These are phyloP conservation scores for Aspergillus floridensis DNA, from an alignment of 2,329 filamentous ascomycete species.

Conservation along the genomic window DNA sequence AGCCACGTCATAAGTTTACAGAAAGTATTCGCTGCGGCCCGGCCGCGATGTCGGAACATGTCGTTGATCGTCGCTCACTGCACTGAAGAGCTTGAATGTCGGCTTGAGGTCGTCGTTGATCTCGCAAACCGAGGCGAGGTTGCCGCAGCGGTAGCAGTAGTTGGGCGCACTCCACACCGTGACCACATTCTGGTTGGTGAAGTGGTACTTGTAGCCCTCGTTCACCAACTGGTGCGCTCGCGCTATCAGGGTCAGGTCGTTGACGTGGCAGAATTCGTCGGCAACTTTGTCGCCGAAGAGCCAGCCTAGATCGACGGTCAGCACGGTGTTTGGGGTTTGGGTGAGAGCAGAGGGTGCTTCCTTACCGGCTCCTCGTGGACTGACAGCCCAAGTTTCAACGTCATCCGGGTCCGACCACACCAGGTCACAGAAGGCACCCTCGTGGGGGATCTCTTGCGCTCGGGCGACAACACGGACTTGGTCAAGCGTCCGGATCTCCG, in stretches of 20 bases:
- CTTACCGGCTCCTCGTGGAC: constrained; percentile 63
- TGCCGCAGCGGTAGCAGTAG: constrained; percentile 98
- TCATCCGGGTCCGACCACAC: constrained; percentile 75
- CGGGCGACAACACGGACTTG: constrained; percentile 72
- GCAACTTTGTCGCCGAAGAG: constrained; percentile 70
- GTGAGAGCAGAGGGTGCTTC: constrained; percentile 8
- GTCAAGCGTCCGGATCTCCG: constrained; percentile 71
- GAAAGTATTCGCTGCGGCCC: constrained; percentile 49
- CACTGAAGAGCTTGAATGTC: constrained; percentile 66
- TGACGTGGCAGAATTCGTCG: constrained; percentile 75
- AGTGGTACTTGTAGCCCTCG: constrained; percentile 87
- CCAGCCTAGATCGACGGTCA: constrained; percentile 44
- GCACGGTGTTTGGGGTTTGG: background rate
- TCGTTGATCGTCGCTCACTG: constrained; percentile 47
- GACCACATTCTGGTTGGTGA: constrained; percentile 89
- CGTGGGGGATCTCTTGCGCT: constrained; percentile 73
- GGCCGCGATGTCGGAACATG: constrained; percentile 45
- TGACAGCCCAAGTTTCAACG: constrained; percentile 68
- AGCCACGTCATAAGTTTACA: constrained; percentile 34
- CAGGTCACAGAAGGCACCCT: constrained; percentile 73
- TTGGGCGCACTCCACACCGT: constrained; percentile 77
- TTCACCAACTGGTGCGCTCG: constrained; percentile 74
- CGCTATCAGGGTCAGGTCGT: constrained; percentile 68
- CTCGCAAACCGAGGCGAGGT: constrained; percentile 85
- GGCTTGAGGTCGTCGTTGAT: constrained; percentile 81